These are phyloP conservation scores for Picea glauca DNA, from an alignment of 75 land plant genomes.

Conservation along the genomic window DNA sequence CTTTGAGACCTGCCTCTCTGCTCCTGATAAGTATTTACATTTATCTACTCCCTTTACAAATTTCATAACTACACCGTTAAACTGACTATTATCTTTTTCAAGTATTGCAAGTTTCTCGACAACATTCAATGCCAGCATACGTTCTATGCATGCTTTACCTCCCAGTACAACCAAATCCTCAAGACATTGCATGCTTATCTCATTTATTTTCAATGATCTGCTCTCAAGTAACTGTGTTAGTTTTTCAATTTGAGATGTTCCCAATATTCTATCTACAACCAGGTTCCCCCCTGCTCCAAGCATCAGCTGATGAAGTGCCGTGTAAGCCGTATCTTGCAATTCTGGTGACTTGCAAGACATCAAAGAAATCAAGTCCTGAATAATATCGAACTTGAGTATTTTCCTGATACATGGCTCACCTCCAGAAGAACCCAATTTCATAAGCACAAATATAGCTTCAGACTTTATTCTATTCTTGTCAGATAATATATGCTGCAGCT, in stretches of 20 bases:
- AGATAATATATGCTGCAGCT: conserved; percentile 8
- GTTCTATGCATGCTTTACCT: conserved; percentile 29
- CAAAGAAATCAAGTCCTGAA: conserved; percentile 24
- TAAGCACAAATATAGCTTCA: conserved; percentile 20
- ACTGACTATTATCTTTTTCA: conserved; percentile 14
- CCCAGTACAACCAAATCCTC: conserved; percentile 38
- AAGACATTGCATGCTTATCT: conserved; percentile 19
- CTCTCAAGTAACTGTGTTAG: conserved; percentile 19
- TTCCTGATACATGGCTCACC: conserved; percentile 29
- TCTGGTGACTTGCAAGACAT: conserved; percentile 23
- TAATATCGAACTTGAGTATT: conserved; percentile 17
- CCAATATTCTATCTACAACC: conserved; percentile 17
- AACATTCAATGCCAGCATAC: conserved; percentile 18
- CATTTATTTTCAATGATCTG: conserved; percentile 19
- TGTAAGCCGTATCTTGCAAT: conserved; percentile 32
- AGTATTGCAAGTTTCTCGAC: conserved; percentile 27
- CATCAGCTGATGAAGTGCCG: conserved; percentile 29
- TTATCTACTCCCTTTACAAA: conserved; percentile 24
- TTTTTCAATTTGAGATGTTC: conserved; percentile 17
- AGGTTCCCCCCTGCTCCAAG: conserved; percentile 24
- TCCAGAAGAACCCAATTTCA: conserved; percentile 36
- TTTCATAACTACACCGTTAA: conserved; percentile 13
- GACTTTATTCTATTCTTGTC: conserved; percentile 16
- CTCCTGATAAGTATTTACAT: conserved; percentile 23
- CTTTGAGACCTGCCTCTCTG: conserved; percentile 29